A percentile compares a stretch with the other conserved stretches of the same genome.
Conservation (phyloP, 495 filamentous ascomycete genomes). For the Cudoniella acicularis region DNA sequence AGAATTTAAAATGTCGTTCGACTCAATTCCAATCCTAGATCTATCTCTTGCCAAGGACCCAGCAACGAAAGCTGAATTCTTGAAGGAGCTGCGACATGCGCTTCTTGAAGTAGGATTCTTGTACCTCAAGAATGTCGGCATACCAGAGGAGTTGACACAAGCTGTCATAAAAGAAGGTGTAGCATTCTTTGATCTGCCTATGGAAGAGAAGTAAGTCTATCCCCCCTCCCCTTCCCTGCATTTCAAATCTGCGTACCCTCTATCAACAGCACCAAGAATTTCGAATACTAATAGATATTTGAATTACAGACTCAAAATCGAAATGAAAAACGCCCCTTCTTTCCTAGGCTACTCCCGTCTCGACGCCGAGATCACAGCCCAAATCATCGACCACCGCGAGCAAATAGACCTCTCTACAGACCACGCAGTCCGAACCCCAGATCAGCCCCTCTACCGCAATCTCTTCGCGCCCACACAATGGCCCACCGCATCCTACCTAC, state of each 20-base stretch:
- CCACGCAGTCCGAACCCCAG: slow-evolving; percentile 58
- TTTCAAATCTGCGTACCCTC: no score
- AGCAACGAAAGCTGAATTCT: slow-evolving; percentile 70
- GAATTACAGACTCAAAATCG: slow-evolving; percentile 60
- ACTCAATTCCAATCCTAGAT: slow-evolving; percentile 75
- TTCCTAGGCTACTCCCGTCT: slow-evolving; percentile 62
- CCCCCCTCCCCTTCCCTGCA: background rate
- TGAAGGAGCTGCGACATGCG: slow-evolving; percentile 68
- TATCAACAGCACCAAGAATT: slow-evolving; percentile 3
- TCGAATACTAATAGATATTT: background rate
- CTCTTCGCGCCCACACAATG: slow-evolving; percentile 88
- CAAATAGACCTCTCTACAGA: slow-evolving; percentile 88
- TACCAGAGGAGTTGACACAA: slow-evolving; percentile 61
- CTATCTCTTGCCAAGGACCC: slow-evolving; percentile 59
- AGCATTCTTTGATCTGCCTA: slow-evolving; percentile 76
- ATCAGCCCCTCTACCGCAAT: slow-evolving; percentile 71
- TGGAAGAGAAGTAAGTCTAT: slow-evolving; percentile 63
- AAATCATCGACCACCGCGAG: slow-evolving; percentile 67
- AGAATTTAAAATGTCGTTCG: slow-evolving; percentile 51
- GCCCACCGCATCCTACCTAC: slow-evolving; percentile 66
- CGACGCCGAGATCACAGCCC: slow-evolving; percentile 58
- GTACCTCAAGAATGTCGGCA: slow-evolving; percentile 82
- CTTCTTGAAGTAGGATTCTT: slow-evolving; percentile 91
- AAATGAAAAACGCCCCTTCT: slow-evolving; percentile 79
- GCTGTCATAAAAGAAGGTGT: slow-evolving; percentile 66